Conservation (phyloP, 208 protist genomes). For the Acanthamoeba sp. region DNA sequence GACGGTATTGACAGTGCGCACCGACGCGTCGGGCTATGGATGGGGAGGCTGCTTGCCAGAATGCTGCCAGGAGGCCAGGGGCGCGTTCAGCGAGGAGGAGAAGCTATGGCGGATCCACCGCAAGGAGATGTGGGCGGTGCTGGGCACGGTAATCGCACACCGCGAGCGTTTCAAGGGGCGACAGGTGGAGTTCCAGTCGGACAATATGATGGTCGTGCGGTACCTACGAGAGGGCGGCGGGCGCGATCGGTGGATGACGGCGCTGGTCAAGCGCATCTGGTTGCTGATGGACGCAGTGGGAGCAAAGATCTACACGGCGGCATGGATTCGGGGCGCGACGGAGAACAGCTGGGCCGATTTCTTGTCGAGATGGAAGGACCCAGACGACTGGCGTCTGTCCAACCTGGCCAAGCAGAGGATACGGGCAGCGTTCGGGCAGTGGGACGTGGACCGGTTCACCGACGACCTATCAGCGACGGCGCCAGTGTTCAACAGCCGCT, state of each 20-base stretch:
- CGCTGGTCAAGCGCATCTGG: background rate
- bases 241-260: background rate
- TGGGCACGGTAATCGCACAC: no score
- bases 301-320: background rate
- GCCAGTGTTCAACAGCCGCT: background rate
- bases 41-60: no score
- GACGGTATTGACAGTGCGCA: no score
- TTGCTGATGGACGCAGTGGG: background rate
- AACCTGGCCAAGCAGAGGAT: background rate
- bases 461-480: background rate
- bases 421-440: background rate
- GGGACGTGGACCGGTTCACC: background rate
- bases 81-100: no score
- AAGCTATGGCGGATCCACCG: background rate
- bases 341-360: no score
- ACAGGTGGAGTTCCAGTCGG: background rate
- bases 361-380: no score
- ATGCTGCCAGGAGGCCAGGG: no score
- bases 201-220: background rate
- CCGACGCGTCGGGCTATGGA: no score
- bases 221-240: background rate
- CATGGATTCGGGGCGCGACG: no score
- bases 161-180: no score
- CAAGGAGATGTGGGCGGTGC: background rate
- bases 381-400: no score